Evolutionary conservation across 495 filamentous ascomycete genomes (phyloP).

Genomic region (Penicillium bialowiezense): DNA sequence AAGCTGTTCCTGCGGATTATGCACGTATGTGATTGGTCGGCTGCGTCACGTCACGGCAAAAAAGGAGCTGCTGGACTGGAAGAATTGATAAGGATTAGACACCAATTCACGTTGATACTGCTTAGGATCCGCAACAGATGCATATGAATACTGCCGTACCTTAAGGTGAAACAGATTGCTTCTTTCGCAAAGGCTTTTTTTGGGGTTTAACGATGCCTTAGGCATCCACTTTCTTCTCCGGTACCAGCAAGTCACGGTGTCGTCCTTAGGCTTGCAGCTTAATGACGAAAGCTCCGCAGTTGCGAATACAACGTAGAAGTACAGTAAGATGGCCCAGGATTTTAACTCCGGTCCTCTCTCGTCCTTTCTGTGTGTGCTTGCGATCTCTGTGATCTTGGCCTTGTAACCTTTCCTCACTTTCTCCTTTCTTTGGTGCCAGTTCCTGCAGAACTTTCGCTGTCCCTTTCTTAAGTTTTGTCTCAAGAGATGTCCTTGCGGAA

Average conservation of each 20-base stretch:
- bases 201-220: constrained; percentile 12
- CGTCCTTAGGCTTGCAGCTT: constrained; percentile 13
- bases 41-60: background rate
- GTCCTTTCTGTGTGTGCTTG: constrained; percentile 11
- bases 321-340: constrained; percentile 9
- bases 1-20: background rate
- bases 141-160: constrained; percentile 12
- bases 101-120: constrained; percentile 8
- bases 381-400: constrained; percentile 8
- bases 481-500: constrained; percentile 16
- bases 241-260: constrained; percentile 7
- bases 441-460: constrained; percentile 12
- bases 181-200: constrained; percentile 1
- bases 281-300: constrained; percentile 13
- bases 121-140: constrained; percentile 4
- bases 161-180: constrained; percentile 2
- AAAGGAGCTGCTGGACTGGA: constrained; percentile 8
- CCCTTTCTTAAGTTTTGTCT: constrained; percentile 28
- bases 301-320: constrained; percentile 15
- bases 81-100: constrained; percentile 11
- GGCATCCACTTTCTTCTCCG: constrained; percentile 9
- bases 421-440: constrained; percentile 10
- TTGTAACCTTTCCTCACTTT: constrained; percentile 16
- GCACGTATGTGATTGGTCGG: constrained; percentile 2
- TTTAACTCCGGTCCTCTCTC: background rate